phyloP scores from a whole-genome alignment of 208 protist genomes.

The Leishmania martiniquensis region DNA sequence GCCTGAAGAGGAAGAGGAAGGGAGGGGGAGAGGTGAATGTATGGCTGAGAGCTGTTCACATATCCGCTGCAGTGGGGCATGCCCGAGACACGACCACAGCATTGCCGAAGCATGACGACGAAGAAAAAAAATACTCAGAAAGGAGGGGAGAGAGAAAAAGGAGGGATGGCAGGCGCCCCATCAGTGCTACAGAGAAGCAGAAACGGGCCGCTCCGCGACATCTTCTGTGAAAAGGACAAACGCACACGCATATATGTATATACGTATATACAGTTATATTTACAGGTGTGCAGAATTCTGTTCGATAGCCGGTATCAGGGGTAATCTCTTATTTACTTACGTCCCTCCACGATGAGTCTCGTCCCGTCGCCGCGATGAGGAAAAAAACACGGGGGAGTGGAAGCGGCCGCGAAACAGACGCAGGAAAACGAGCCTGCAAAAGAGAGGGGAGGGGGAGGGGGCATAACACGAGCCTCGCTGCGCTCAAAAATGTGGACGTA shows the following conservation, averaged over 20 bases:
- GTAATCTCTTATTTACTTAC: too few relatives aligned
- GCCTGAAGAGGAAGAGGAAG: neutral
- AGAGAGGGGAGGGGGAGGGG: too few relatives aligned
- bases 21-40: neutral
- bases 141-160: neutral
- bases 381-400: too few relatives aligned
- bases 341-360: too few relatives aligned
- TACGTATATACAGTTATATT: neutral
- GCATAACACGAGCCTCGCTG: too few relatives aligned
- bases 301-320: too few relatives aligned
- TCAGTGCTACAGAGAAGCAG: neutral
- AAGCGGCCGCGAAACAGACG: too few relatives aligned
- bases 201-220: neutral
- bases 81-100: neutral
- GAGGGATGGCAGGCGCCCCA: neutral
- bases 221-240: neutral
- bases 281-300: too few relatives aligned
- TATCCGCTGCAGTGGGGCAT: neutral
- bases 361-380: too few relatives aligned
- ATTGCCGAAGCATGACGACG: too few relatives aligned
- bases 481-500: too few relatives aligned
- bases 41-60: neutral
- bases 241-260: neutral
- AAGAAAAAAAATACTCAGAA: neutral
- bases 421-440: too few relatives aligned